Base-by-base conservation (phyloP, 1,139 yeast species). In the Schwanniomyces etchellsii region DNA sequence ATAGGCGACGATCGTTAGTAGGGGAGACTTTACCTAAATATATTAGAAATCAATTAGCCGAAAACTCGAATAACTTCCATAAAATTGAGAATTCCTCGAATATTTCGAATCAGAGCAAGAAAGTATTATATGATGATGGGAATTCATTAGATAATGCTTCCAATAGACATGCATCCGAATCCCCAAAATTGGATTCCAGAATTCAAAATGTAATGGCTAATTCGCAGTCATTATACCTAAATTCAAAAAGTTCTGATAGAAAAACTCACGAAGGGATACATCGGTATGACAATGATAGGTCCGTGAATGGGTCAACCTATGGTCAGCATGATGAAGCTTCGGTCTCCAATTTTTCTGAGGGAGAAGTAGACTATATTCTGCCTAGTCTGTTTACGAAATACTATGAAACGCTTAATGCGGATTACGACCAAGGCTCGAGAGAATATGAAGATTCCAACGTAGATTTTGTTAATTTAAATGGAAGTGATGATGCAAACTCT, bases 291-390 rank as follows among this genome's bases (percentile, higher is more conserved):
- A 35, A 39, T 4, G 40, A 34, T 16, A 33, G 30, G 7, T 13
- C 14, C 7, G 23, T 20, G 13, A 27, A 24, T 20, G 13, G 16
- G 9, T 26, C 27, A 4, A 26, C 14, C 11, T 18, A 13, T 13
- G 32, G 15, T 20, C 13, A 11, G 13, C 27, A 16, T n/a, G 22
- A 21, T n/a, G 17, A 24, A 6, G 15, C 12, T n/a, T 29, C 25
- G n/a, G 20, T 21, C 24, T 39, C 33, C 16, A 36, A 37, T 14
- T 41, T 40, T 16, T 40, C 49, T n/a, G 53, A 46, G 12, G 36
- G 33, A 10, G 66, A 64, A 28, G 54, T 50, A 32, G 70, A 64
- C 36, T 64, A 65, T 36, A 55, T 64, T 16, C 68, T 60, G 67
- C 70, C 72, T 2, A 55, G 53, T 27, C 64, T 60, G 64, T 44